phyloP scores from a whole-genome alignment of 371 early-diverging fungal genomes.

The Rhizopus sp. region DNA sequence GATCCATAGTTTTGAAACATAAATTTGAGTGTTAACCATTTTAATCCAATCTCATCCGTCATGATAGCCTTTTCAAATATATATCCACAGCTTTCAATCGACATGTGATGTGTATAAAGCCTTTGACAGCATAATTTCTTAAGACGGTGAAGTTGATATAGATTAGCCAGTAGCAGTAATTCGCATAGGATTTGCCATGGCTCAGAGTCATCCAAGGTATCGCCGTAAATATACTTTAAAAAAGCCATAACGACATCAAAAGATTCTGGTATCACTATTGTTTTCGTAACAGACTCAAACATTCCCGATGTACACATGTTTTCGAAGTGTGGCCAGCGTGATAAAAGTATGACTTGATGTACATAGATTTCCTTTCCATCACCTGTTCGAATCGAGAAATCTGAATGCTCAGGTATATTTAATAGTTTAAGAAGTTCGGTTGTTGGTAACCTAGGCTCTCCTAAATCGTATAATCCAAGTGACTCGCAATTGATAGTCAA shows the following conservation, averaged over 20 bases:
- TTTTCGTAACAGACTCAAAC: slow-evolving; percentile 53
- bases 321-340: slow-evolving; percentile 69
- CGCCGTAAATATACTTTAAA: slow-evolving; percentile 64
- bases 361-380: slow-evolving; percentile 52
- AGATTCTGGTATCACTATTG: slow-evolving; percentile 58
- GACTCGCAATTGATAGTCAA: slow-evolving; percentile 58
- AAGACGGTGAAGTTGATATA: slow-evolving; percentile 58
- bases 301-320: slow-evolving; percentile 58
- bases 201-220: slow-evolving; percentile 48
- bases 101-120: slow-evolving; percentile 48
- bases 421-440: slow-evolving; percentile 52
- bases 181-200: slow-evolving; percentile 52
- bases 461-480: slow-evolving; percentile 57
- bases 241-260: slow-evolving; percentile 57
- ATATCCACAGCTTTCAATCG: slow-evolving; percentile 53
- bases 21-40: slow-evolving; percentile 46
- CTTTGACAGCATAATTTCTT: slow-evolving; percentile 58
- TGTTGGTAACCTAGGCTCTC: slow-evolving; percentile 39
- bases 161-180: slow-evolving; percentile 58
- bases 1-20: slow-evolving; percentile 58
- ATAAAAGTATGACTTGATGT: slow-evolving; percentile 61
- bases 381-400: slow-evolving; percentile 52
- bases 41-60: slow-evolving; percentile 56
- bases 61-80: slow-evolving; percentile 60
- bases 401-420: slow-evolving; percentile 56